Base-by-base conservation (phyloP, 768 basidiomycete genomes). In the Filobasidium wieringae region DNA sequence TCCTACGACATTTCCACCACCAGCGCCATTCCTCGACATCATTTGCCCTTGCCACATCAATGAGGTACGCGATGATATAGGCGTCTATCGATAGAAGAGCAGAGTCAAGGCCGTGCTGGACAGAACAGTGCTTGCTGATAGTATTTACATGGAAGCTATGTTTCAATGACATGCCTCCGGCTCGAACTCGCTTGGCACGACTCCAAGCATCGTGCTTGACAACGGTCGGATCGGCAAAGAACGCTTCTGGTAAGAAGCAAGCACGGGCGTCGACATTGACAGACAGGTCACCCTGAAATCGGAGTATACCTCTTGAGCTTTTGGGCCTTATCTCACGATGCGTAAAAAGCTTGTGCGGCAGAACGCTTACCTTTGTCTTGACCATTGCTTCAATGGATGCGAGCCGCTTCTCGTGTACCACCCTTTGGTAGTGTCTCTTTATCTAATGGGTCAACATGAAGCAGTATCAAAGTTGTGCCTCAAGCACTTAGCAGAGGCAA, bases 1-100 rank as follows among this genome's bases (percentile, higher is more conserved):
- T 34, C 85, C 86, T 26, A 81, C 68, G 36, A 90, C 68, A 57
- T 78, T 79, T 15, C 77, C 77, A 9, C 71, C 76, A 4, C 75
- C 75, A 17, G 55, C 61, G 6, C 72, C 70, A 47, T 67, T 64
- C 27, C 74, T 55, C 1, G 67, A 63, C 9, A 74, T 56, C 61
- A 74, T 67, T 51, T 75, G 73, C 2, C 72, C 68, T 14, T 65
- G 63, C 41, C 69, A 62, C 19, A 73, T 61, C 15, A 74, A 2
- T 39, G 72, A 68, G 0, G 72, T 73, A 7, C 66, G 63, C 0
- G 66, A 54, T 11, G 54, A 66, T 12, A 76, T n/a, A 0, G 72
- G 69, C 19, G 74, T 64, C 77, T 73, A 56, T 19, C 14, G 15
- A 15, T n/a, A n/a, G 1, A 47, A 41, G 55, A 11, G 26, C 24